These are phyloP conservation scores for Nemania sp. DNA, from an alignment of 2,329 filamentous ascomycete genomes.

Conservation along the genomic window DNA sequence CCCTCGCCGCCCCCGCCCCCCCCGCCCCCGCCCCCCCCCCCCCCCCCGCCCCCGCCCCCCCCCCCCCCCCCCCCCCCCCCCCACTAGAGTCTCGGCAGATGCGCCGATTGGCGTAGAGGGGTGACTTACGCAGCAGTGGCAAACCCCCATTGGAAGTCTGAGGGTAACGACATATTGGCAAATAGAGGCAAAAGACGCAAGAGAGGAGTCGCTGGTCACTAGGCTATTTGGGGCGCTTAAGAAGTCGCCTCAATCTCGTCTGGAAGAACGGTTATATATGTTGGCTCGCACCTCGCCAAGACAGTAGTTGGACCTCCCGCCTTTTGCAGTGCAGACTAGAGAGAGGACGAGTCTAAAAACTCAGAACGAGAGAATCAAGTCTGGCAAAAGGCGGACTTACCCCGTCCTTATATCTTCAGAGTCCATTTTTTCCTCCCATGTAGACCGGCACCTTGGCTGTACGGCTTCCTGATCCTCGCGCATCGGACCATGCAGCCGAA, in stretches of 20 bases:
- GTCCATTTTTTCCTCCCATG: neutral
- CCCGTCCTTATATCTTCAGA: slow-evolving; percentile 22
- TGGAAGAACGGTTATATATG: slow-evolving; percentile 39
- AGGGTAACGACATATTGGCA: slow-evolving; percentile 61
- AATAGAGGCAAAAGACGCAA: slow-evolving; percentile 17
- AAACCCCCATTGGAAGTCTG: slow-evolving; percentile 79
- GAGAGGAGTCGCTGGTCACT: slow-evolving; percentile 23
- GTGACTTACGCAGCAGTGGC: slow-evolving; percentile 71
- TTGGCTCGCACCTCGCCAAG: slow-evolving; percentile 32
- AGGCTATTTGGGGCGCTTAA: slow-evolving; percentile 30
- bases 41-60: too few relatives aligned
- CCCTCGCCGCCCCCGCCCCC: too few relatives aligned
- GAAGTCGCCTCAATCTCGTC: slow-evolving; percentile 34
- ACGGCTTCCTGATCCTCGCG: slow-evolving; percentile 47
- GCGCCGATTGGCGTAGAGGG: neutral
- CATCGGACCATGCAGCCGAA: slow-evolving; percentile 59
- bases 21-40: too few relatives aligned
- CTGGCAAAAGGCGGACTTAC: slow-evolving; percentile 8
- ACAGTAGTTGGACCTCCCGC: slow-evolving; percentile 19
- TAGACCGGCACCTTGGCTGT: slow-evolving; percentile 6
- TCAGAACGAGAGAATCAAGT: slow-evolving; percentile 12
- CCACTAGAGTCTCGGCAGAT: slow-evolving; percentile 6
- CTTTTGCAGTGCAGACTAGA: slow-evolving; percentile 9
- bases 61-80: too few relatives aligned
- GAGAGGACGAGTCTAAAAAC: slow-evolving; percentile 17